Evolutionary conservation across 768 basidiomycete species (phyloP), one percentile per base, ranked within the genome.

Genomic region (Tephrocybe sp.): DNA sequence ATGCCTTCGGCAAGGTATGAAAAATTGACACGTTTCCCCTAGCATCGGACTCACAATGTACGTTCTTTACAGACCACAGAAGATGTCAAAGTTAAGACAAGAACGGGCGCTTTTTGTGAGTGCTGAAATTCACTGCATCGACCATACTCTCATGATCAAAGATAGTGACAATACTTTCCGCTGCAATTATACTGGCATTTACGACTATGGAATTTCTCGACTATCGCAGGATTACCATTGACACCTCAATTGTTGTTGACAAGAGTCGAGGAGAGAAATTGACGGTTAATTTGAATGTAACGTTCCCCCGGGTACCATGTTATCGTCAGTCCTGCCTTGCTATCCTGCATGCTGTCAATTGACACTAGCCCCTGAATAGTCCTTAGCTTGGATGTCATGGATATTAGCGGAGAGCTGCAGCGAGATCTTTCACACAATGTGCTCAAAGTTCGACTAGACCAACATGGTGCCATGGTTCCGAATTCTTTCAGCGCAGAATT

Each of bases 41-140:
- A 26, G 27, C 30, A 27, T 32, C 21, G 45, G 43, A 40, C 28
- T 52, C 18, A 51, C 22, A 24, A 19, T 51, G 27, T 52, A 9
- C 30, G 19, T 13, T n/a, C 25, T 26, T 37, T 39, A 26, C 60
- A 99, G 96, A 99, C 97, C 30, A 92, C 92, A 68, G 97, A 98
- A 65, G 97, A 99, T 77, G 97, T 99, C 55, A 98, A 98, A 74
- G 92, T 99, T 72, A 94, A 94, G 79, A 98, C 97, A 27, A 84
- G 94, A 50, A 92, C 90, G 38, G 95, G 91, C 58, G 96, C 91
- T 57, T 75, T 94, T 60, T 76, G 94, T 96, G 59, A 68, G 90
- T 74, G 40, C 16, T 21, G 22, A 12, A 30, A 43, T 26, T 30
- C 35, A 41, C 37, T 47, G 22, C 12, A 16, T 32, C 41, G 15